Percentiles rank a stretch among this genome's conserved stretches.
Evolutionary conservation across 2,329 filamentous ascomycete species (phyloP).

Genomic region (Colletotrichum melonis): DNA sequence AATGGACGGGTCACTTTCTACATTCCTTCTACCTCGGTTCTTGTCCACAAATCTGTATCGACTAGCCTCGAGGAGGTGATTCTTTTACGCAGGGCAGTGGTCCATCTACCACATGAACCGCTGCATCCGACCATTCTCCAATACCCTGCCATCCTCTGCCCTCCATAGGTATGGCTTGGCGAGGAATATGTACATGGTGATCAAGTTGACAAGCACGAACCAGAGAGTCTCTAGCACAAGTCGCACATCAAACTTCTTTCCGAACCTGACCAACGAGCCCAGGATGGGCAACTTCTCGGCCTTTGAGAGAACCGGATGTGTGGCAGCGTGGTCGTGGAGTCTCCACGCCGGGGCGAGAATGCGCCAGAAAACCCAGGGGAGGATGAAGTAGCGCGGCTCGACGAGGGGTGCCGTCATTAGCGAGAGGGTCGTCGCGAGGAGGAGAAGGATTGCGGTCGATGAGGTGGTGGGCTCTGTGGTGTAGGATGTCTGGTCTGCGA

Average conservation of each 20-base stretch:
- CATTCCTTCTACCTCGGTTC: neutral
- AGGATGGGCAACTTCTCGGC: slow-evolving; percentile 18
- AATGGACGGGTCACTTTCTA: neutral
- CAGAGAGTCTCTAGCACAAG: slow-evolving; percentile 73
- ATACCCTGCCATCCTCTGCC: slow-evolving; percentile 59
- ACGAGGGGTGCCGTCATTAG: slow-evolving; percentile 91
- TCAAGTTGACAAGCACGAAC: slow-evolving; percentile 73
- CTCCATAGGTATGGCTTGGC: slow-evolving; percentile 75
- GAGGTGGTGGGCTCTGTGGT: slow-evolving; percentile 50
- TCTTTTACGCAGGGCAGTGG: too few relatives aligned
- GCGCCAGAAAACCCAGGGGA: slow-evolving; percentile 95
- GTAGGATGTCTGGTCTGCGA: slow-evolving; percentile 41
- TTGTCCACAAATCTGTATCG: neutral
- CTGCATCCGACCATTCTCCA: slow-evolving; percentile 71
- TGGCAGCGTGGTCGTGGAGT: slow-evolving; percentile 20
- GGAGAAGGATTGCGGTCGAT: slow-evolving; percentile 66
- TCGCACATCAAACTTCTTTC: slow-evolving; percentile 55
- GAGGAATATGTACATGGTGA: slow-evolving; percentile 79
- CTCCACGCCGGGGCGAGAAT: slow-evolving; percentile 74
- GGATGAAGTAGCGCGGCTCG: slow-evolving; percentile 95
- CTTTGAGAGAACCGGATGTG: neutral
- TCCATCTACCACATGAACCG: slow-evolving; percentile 81
- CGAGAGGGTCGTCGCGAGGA: slow-evolving; percentile 79
- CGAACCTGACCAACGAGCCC: slow-evolving; percentile 26
- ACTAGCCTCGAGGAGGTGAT: too few relatives aligned